Conservation (phyloP, 2,329 filamentous ascomycete species). For the Hymenotorrendiella dingleyae region DNA sequence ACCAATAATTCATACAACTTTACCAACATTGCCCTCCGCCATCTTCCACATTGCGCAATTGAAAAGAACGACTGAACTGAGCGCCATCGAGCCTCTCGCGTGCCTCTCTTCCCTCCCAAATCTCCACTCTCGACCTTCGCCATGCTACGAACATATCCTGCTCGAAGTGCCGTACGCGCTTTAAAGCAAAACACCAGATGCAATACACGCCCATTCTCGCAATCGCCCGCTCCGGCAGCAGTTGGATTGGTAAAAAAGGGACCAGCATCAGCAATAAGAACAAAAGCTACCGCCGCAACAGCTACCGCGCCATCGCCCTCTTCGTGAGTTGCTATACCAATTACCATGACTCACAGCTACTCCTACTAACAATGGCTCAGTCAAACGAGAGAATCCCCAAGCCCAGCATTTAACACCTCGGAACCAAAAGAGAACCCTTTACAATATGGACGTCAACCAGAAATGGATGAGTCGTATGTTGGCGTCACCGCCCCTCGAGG, state of each 20-base stretch:
- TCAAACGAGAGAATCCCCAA: constrained; percentile 53
- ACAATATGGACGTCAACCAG: constrained; percentile 50
- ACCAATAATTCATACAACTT: background rate
- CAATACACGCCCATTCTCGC: constrained; percentile 36
- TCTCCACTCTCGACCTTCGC: constrained; percentile 5
- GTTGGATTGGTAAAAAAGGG: constrained; percentile 32
- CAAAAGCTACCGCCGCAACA: constrained; percentile 45
- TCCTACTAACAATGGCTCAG: constrained; percentile 34
- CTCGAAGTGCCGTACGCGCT: constrained; percentile 41
- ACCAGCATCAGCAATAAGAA: constrained; percentile 38
- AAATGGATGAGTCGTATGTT: constrained; percentile 77
- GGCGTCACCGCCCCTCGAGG: constrained; percentile 15
- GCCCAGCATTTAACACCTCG: constrained; percentile 52
- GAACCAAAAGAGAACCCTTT: constrained; percentile 49
- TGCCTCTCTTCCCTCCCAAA: background rate
- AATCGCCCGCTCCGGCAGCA: constrained; percentile 34
- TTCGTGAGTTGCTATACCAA: constrained; percentile 18
- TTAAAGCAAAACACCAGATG: constrained; percentile 29
- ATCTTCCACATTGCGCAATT: background rate
- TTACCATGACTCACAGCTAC: constrained; percentile 15
- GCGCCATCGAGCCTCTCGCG: background rate
- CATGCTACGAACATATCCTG: constrained; percentile 46
- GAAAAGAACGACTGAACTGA: background rate
- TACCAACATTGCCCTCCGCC: background rate
- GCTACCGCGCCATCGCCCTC: constrained; percentile 31